These are phyloP conservation scores for Phytophthora cactorum DNA, from an alignment of 352 stramenopile species.

Conservation along the genomic window DNA sequence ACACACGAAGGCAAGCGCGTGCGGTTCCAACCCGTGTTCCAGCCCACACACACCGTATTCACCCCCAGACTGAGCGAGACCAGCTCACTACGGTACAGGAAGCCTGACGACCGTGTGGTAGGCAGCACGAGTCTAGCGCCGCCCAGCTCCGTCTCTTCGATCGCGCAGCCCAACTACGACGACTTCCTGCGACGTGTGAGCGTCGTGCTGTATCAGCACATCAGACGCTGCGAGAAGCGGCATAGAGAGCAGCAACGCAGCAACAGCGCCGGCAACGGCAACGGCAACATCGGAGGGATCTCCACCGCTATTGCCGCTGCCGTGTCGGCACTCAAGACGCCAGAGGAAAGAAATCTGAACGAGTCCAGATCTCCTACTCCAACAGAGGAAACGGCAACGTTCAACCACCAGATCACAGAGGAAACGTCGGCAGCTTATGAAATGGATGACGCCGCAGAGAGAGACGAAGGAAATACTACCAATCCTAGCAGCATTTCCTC, in stretches of 20 bases:
- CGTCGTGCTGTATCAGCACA: slow-evolving; percentile 91
- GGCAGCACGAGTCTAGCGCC: slow-evolving; percentile 69
- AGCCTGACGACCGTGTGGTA: slow-evolving; percentile 77
- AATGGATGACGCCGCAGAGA: slow-evolving; percentile 17
- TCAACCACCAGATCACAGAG: slow-evolving; percentile 9
- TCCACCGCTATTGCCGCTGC: slow-evolving; percentile 29
- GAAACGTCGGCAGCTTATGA: slow-evolving; percentile 4
- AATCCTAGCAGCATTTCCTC: slow-evolving; percentile 60
- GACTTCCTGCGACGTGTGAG: slow-evolving; percentile 89
- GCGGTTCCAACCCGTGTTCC: slow-evolving; percentile 71
- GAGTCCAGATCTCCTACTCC: slow-evolving; percentile 28
- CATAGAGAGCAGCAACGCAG: slow-evolving; percentile 64
- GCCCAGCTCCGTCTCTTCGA: slow-evolving; percentile 73
- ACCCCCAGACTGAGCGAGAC: slow-evolving; percentile 78
- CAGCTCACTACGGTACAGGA: slow-evolving; percentile 76
- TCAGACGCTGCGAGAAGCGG: slow-evolving; percentile 87
- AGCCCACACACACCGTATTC: slow-evolving; percentile 88
- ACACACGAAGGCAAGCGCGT: slow-evolving; percentile 54
- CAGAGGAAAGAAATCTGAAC: slow-evolving; percentile 18
- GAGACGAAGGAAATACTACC: slow-evolving; percentile 20
- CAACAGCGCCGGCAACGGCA: not conserved
- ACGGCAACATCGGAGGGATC: slow-evolving; percentile 7
- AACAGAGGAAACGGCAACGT: slow-evolving; percentile 17
- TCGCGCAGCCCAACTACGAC: slow-evolving; percentile 92
- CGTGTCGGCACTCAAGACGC: slow-evolving; percentile 28